Evolutionary conservation across 2,329 filamentous ascomycete species (phyloP).

Genomic region (Aspergillus jensenii): DNA sequence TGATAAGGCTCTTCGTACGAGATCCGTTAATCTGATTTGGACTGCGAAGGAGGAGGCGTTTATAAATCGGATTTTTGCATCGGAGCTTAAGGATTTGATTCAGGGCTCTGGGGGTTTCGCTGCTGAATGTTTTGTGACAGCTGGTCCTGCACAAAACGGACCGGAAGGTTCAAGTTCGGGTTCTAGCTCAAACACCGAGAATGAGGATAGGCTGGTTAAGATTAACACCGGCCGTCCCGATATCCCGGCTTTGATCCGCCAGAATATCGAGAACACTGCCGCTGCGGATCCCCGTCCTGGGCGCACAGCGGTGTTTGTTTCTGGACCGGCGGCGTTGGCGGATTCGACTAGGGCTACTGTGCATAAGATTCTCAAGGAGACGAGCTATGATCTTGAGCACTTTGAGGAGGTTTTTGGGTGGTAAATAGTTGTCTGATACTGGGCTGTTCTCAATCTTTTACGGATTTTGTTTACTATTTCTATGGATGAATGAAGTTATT

Average conservation of each 20-base stretch:
- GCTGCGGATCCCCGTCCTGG: slow-evolving; percentile 10
- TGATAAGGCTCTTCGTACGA: neutral
- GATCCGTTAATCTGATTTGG: neutral
- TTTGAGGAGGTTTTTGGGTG: slow-evolving; percentile 34
- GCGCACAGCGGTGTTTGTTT: slow-evolving; percentile 38
- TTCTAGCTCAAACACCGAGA: neutral
- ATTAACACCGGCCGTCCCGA: neutral
- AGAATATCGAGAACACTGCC: neutral
- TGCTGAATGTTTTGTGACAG: neutral
- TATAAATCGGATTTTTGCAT: neutral
- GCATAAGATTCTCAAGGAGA: slow-evolving; percentile 30
- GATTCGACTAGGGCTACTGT: slow-evolving; percentile 42
- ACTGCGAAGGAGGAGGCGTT: neutral
- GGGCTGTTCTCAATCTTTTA: rapidly evolving
- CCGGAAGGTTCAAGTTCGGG: too few relatives aligned
- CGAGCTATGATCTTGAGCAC: slow-evolving; percentile 37
- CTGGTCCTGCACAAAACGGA: neutral
- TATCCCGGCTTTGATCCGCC: neutral
- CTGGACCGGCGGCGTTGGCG: slow-evolving; percentile 43
- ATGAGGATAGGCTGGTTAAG: neutral
- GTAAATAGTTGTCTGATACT: neutral
- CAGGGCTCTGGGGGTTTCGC: too few relatives aligned
- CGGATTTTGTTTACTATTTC: too few relatives aligned
- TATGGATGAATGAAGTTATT: neutral
- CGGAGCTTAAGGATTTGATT: neutral